phyloP scores from a whole-genome alignment of 2,329 filamentous ascomycete genomes.

The Calonectria pseudoreteaudii region DNA sequence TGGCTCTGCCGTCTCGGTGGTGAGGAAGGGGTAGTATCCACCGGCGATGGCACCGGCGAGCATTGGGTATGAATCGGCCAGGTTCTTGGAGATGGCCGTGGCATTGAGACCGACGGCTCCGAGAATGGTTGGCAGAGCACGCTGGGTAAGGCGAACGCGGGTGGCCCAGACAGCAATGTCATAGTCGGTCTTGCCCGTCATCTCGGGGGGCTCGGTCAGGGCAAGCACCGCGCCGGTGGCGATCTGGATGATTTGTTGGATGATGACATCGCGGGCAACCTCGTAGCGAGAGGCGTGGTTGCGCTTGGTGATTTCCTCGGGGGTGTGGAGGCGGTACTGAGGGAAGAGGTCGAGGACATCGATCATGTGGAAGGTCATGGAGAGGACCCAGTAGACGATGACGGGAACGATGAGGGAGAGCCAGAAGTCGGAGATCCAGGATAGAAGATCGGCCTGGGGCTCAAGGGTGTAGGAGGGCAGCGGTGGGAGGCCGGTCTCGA shows the following conservation, averaged over 20 bases:
- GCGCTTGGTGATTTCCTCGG: constrained; percentile 87
- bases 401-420: constrained; percentile 82
- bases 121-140: constrained; percentile 79
- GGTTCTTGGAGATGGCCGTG: constrained; percentile 77
- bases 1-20: constrained; percentile 71
- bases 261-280: constrained; percentile 88
- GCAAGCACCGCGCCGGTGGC: constrained; percentile 75
- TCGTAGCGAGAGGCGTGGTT: constrained; percentile 89
- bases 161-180: constrained; percentile 92
- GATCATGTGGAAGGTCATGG: constrained; percentile 87
- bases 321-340: constrained; percentile 93
- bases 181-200: constrained; percentile 82
- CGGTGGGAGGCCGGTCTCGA: constrained; percentile 76
- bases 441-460: constrained; percentile 77
- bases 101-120: constrained; percentile 82
- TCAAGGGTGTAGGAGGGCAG: constrained; percentile 84
- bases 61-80: constrained; percentile 77
- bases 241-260: constrained; percentile 93
- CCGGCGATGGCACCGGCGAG: constrained; percentile 82
- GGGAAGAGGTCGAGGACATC: constrained; percentile 89
- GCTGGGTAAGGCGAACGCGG: constrained; percentile 82
- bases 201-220: constrained; percentile 78
- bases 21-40: constrained; percentile 81
- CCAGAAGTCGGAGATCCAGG: constrained; percentile 85
- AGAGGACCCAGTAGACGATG: constrained; percentile 88